Evolutionary conservation across 202 grass and related monocot species (phyloP).

Genomic region (Saccharum hybrid): DNA sequence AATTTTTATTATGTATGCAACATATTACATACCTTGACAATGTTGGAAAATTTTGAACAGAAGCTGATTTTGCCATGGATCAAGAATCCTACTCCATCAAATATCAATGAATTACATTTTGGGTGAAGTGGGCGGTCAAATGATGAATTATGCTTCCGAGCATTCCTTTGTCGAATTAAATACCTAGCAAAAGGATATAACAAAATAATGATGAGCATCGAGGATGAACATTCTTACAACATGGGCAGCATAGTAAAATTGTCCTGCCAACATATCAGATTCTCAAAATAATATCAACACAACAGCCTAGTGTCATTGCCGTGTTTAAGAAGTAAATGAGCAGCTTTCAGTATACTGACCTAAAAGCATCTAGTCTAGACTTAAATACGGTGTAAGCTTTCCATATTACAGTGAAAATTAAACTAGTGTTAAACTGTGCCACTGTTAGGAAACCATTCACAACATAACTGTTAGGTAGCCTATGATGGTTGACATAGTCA

Average conservation of each 20-base stretch:
- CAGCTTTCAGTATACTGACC: background rate
- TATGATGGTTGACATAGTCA: constrained; percentile 33
- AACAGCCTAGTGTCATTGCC: constrained; percentile 16
- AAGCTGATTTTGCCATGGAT: constrained; percentile 79
- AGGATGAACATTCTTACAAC: constrained; percentile 11
- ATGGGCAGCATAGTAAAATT: constrained; percentile 5
- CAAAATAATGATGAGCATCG: constrained; percentile 41
- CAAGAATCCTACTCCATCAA: constrained; percentile 76
- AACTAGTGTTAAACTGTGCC: constrained; percentile 5
- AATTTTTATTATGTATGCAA: constrained; percentile 14
- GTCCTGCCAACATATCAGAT: constrained; percentile 13
- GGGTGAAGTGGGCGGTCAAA: constrained; percentile 49
- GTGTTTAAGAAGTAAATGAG: constrained; percentile 20
- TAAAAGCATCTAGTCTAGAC: constrained; percentile 32
- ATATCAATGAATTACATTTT: constrained; percentile 55
- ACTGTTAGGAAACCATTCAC: constrained; percentile 5
- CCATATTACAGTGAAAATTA: constrained; percentile 4
- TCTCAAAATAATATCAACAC: constrained; percentile 30
- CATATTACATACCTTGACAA: constrained; percentile 86
- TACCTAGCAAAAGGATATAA: constrained; percentile 66
- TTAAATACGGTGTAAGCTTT: constrained; percentile 13
- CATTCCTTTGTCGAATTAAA: constrained; percentile 58
- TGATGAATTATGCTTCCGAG: constrained; percentile 43
- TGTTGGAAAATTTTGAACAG: constrained; percentile 80
- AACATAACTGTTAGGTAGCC: constrained; percentile 20